A percentile compares a stretch with the other conserved stretches of the same genome.
Conservation (phyloP, 352 stramenopile species). For the Phytophthora fragariae region DNA sequence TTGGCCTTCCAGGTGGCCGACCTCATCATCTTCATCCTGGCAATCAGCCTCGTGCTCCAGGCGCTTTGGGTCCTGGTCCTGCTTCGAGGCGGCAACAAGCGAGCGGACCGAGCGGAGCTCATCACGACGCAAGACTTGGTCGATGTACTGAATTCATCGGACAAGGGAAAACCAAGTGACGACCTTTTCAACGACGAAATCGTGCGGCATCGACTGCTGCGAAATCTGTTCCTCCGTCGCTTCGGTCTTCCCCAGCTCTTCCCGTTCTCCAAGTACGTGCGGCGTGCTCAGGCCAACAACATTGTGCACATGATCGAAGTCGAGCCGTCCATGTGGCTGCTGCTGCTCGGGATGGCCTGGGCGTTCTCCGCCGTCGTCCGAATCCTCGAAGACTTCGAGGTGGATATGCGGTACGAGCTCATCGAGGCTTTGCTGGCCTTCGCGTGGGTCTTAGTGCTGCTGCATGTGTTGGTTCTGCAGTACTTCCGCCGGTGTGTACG, state of each 20-base stretch:
- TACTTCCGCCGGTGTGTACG: slow-evolving; percentile 50
- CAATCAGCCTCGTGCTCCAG: slow-evolving; percentile 56
- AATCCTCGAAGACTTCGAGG: slow-evolving; percentile 28
- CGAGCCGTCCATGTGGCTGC: slow-evolving; percentile 64
- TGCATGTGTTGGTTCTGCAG: slow-evolving; percentile 43
- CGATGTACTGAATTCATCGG: slow-evolving; percentile 13
- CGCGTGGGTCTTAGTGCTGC: slow-evolving; percentile 36
- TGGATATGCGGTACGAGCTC: slow-evolving; percentile 35
- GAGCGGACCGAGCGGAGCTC: slow-evolving; percentile 49
- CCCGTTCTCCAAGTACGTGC: slow-evolving; percentile 76
- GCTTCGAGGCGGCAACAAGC: slow-evolving; percentile 45
- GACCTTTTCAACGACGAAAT: slow-evolving; percentile 22
- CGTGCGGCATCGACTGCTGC: slow-evolving; percentile 47
- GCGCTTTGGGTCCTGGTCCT: slow-evolving; percentile 49
- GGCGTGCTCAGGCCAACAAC: slow-evolving; percentile 70
- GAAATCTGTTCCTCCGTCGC: slow-evolving; percentile 47
- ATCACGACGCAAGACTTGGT: slow-evolving; percentile 50
- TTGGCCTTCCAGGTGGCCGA: slow-evolving; percentile 61
- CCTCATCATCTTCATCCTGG: slow-evolving; percentile 63
- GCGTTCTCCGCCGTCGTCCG: slow-evolving; percentile 32
- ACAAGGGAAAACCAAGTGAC: not conserved
- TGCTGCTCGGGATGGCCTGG: slow-evolving; percentile 57
- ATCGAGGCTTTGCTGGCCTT: slow-evolving; percentile 43
- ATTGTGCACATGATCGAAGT: slow-evolving; percentile 83
- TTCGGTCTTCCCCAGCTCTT: slow-evolving; percentile 60